Evolutionary conservation across 1,139 yeast species (phyloP), one percentile per base, ranked within the genome.

Genomic region (Kurtzmaniella quercitrusa): DNA sequence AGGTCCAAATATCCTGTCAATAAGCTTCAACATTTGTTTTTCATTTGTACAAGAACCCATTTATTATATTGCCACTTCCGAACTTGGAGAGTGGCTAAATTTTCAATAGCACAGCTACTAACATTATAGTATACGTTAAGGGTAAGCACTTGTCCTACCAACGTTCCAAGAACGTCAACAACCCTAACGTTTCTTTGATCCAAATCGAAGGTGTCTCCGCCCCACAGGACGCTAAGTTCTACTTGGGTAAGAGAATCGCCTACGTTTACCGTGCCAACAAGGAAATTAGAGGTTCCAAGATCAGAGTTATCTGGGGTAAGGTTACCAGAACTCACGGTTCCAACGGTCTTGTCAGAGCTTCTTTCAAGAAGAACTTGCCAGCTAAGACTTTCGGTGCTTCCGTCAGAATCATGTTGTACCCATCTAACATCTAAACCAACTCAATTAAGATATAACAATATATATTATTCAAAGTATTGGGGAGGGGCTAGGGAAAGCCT

Each of bases 121-220:
- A 75, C 80, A 51, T 38, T 47, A 48, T 73, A 88, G 96, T 93
- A 81, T 93, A 93, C 96, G 98, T 93, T 79, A 93, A 91, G 85
- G 98, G 98, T 79, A 93, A 91, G 85, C 98, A 93, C 87, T 75
- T 93, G 73, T 91, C 98, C 66, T 93, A 91, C 95, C 98, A 93
- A 83, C 94, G 98, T 82, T 89, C 97, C 66, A 93, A 93, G 89
- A 84, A 84, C 77, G 89, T 86, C 71, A 88, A 86, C 86, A 88
- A 93, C 95, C 97, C 98, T 74, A 86, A 88, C 81, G 88, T 87
- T 66, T 93, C 98, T 59, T 83, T 93, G 78, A 80, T 93, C 74
- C 88, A 91, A 82, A 84, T 93, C 68, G 96, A 93, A 80, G 96
- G 96, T 76, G 98, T 93, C 64, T 72, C 83, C 60, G 72, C 78